These are phyloP conservation scores for Aspergillus sp. DNA, from an alignment of 2,329 filamentous ascomycete species.

Conservation along the genomic window DNA sequence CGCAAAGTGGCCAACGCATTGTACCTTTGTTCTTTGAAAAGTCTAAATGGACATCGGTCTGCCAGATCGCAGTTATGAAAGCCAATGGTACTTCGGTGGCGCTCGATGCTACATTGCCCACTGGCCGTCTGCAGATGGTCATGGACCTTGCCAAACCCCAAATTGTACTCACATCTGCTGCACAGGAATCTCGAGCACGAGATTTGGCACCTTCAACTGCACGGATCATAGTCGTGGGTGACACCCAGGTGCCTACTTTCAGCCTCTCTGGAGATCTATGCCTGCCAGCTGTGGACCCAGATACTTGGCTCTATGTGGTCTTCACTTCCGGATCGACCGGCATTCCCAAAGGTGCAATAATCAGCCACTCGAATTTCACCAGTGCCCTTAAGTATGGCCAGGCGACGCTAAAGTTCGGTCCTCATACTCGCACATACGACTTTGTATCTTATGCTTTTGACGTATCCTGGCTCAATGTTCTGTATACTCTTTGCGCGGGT, in stretches of 20 bases:
- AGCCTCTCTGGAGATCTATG: not conserved
- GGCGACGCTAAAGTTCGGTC: constrained; percentile 47
- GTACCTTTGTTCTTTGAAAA: constrained; percentile 8
- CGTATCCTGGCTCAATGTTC: constrained; percentile 33
- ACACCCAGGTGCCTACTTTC: not conserved
- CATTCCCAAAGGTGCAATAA: constrained; percentile 52
- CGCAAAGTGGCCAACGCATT: constrained; percentile 2
- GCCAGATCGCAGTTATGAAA: constrained; percentile 7
- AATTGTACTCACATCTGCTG: no score
- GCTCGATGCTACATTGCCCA: constrained; percentile 4
- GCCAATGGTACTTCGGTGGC: constrained; percentile 5
- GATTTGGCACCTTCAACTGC: no score
- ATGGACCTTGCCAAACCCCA: not conserved
- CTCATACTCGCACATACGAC: constrained; percentile 34
- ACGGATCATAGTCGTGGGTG: no score
- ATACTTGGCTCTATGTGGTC: constrained; percentile 43
- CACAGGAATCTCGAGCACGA: no score
- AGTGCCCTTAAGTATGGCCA: constrained; percentile 7
- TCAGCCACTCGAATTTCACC: constrained; percentile 40
- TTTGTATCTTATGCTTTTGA: constrained; percentile 40
- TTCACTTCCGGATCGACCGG: constrained; percentile 50
- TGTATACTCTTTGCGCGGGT: constrained; percentile 30
- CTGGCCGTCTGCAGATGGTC: constrained; percentile 8
- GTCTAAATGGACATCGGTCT: constrained; percentile 5
- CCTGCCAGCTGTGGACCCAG: not conserved